Base-by-base conservation (phyloP, 306 rosid genomes). In the Aeschynomene evenia region DNA sequence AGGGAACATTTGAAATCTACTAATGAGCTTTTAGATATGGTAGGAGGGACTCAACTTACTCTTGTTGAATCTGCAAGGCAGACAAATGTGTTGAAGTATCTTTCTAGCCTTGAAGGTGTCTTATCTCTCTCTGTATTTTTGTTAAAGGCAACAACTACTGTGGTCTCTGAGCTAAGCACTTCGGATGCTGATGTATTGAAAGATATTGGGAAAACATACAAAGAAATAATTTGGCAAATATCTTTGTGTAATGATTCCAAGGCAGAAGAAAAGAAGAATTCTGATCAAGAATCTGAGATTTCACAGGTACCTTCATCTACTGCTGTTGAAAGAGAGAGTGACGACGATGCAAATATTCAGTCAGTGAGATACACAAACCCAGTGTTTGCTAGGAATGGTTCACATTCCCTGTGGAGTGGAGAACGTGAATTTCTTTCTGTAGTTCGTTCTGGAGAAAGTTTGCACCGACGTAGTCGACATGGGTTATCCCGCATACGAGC, bases 141-240 rank as follows among this genome's bases (percentile, higher is more conserved):
- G 80, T 80, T 94, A 85, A 94, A 94, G 85, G 99, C 95, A 76
- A 84, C 96, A 45, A 77, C 89, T 66, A 77, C 92, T 46, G 82
- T 95, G 77, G 87, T 95, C 72, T 85, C 92, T 58, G 99, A 95
- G 77, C 78, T 95, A 69, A 96, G 96, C 72, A 80, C 84, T 54
- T 82, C 89, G 6, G 94, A 90, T 87, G 92, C 95, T 68, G 97
- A 91, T 84, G 90, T 91, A 9, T 79, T 91, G 80, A 89, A 87
- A 86, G 97, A 95, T 80, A 83, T 95, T 13, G 99, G 96, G 75
- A 80, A 82, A 74, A 74, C 89, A 14, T 91, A 91, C 74, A 81
- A 88, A 87, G 97, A 95, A 76, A 84, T 91, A 76, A 80, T 89
- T 57, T 95, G 99, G 99, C 99, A 91, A 62, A 77, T 91, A 76